phyloP scores from a whole-genome alignment of 495 filamentous ascomycete species.

The Aspergillus kassunensis region DNA sequence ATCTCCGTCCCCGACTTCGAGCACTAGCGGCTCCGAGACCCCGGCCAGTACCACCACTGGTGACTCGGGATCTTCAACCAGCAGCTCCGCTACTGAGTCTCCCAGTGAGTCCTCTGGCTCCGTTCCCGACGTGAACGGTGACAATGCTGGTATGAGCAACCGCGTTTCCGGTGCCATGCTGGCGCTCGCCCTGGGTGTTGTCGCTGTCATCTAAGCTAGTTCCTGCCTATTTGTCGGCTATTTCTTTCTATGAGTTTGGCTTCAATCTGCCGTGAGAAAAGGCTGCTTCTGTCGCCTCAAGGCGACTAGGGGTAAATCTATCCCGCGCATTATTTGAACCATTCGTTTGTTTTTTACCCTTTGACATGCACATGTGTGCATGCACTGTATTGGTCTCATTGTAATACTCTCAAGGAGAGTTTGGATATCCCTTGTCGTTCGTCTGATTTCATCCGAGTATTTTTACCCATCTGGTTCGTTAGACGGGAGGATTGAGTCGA shows the following conservation, averaged over 20 bases:
- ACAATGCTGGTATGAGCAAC: conserved; percentile 31
- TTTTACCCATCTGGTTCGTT: conserved; percentile 6
- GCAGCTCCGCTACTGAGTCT: conserved; percentile 33
- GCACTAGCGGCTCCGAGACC: conserved; percentile 7
- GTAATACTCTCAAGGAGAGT: background rate
- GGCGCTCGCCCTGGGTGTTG: conserved; percentile 32
- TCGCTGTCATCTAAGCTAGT: conserved; percentile 31
- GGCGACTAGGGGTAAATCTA: background rate
- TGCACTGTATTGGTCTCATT: background rate
- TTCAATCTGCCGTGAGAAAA: background rate
- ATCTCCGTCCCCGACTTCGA: conserved; percentile 14
- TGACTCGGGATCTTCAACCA: conserved; percentile 23
- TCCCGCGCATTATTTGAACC: conserved; percentile 10
- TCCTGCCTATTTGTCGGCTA: background rate
- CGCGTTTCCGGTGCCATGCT: conserved; percentile 38
- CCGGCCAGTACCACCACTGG: conserved; percentile 36
- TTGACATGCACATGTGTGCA: conserved; percentile 3
- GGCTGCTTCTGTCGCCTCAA: background rate
- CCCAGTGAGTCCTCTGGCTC: conserved; percentile 56
- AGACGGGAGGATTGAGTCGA: conserved; percentile 4
- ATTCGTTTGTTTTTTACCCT: conserved; percentile 2
- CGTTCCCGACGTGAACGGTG: conserved; percentile 25
- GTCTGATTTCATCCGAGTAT: background rate
- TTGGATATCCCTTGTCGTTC: background rate
- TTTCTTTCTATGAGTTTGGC: conserved; percentile 8